phyloP scores from a whole-genome alignment of 176 grass and related monocot genomes.

The Musa troglodytarum region DNA sequence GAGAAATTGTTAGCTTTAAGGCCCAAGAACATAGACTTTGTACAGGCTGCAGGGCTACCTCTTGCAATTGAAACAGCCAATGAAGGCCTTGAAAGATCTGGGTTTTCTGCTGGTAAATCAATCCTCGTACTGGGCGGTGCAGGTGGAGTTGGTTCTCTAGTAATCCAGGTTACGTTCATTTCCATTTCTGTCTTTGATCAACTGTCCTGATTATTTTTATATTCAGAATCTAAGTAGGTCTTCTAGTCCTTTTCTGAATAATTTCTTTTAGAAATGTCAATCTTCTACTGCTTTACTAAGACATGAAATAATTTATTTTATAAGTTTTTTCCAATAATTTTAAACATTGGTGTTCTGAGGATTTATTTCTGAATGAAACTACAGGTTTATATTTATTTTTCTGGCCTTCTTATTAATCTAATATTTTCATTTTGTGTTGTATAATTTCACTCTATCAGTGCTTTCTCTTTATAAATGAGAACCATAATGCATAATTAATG shows the following conservation, averaged over 20 bases:
- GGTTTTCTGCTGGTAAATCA: conserved; percentile 53
- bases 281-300: no score
- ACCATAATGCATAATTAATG: no score
- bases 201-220: neutral
- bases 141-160: conserved; percentile 73
- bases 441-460: no score
- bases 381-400: no score
- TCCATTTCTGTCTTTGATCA: neutral
- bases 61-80: conserved; percentile 68
- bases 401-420: no score
- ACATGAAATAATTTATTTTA: no score
- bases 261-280: neutral
- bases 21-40: conserved; percentile 64
- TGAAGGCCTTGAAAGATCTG: conserved; percentile 49
- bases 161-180: conserved; percentile 53
- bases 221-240: neutral
- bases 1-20: conserved; percentile 74
- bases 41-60: conserved; percentile 50
- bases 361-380: no score
- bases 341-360: no score
- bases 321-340: no score
- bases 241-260: neutral
- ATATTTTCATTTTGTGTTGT: no score
- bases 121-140: conserved; percentile 79
- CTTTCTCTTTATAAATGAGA: no score